Evolutionary conservation across 345 rosid species (phyloP).

Genomic region (Aquilaria sinensis): DNA sequence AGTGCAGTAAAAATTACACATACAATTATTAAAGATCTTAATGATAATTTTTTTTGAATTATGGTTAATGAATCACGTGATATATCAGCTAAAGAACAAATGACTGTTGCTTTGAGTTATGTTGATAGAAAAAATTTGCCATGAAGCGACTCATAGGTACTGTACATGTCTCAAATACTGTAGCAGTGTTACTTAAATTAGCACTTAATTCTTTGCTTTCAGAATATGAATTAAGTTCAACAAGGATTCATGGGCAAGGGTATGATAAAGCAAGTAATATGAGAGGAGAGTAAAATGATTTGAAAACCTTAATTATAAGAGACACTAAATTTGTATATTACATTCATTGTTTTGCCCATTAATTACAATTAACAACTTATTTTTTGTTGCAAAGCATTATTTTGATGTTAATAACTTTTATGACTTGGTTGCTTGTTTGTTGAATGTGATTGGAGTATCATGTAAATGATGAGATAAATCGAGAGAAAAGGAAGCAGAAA

Average conservation of each 20-base stretch:
- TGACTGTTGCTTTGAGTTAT: constrained; percentile 1
- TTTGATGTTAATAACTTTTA: background rate
- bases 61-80: background rate
- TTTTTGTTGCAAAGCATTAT: background rate
- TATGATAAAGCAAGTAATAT: constrained; percentile 1
- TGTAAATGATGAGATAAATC: background rate
- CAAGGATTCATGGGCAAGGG: background rate
- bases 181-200: background rate
- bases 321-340: background rate
- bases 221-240: background rate
- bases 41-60: no score
- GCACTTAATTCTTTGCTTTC: background rate
- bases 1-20: no score
- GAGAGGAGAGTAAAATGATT: background rate
- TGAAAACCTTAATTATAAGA: background rate
- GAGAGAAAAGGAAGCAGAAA: background rate
- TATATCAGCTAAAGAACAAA: constrained; percentile 12
- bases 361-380: background rate
- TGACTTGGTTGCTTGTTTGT: background rate
- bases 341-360: constrained; percentile 9
- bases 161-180: background rate
- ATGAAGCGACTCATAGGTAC: constrained; percentile 5
- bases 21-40: no score
- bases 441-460: background rate
- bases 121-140: background rate